Percentiles rank a stretch among this genome's conserved stretches.
These are phyloP conservation scores for Raffaelea ambrosiae DNA, from an alignment of 2,329 filamentous ascomycete genomes.

Conservation along the genomic window DNA sequence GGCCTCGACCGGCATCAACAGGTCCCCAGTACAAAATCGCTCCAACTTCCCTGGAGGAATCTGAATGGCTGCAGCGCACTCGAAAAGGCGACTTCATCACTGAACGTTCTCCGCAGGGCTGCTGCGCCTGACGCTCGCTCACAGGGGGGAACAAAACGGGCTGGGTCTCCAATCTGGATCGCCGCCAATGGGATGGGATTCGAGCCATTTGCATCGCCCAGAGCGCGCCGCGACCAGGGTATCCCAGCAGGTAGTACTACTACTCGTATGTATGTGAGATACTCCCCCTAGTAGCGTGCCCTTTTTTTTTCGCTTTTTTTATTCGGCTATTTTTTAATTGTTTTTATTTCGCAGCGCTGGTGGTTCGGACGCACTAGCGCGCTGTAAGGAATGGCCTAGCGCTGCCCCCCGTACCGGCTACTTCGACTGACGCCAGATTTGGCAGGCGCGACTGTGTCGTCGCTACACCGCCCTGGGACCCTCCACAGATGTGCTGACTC, in stretches of 20 bases:
- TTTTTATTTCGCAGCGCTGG: neutral
- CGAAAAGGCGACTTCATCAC: too few relatives aligned
- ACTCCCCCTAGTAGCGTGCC: neutral
- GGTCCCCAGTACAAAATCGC: too few relatives aligned
- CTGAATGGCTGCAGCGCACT: too few relatives aligned
- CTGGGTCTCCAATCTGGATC: slow-evolving; percentile 8
- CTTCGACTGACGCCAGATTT: neutral
- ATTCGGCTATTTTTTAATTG: neutral
- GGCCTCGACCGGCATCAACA: too few relatives aligned
- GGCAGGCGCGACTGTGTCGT: too few relatives aligned
- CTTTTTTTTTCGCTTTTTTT: neutral
- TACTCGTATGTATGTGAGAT: too few relatives aligned
- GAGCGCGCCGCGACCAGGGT: slow-evolving; percentile 2
- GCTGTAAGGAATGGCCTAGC: too few relatives aligned
- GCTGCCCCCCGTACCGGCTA: neutral
- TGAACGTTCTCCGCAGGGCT: too few relatives aligned
- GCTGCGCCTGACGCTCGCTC: too few relatives aligned
- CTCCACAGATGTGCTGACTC: too few relatives aligned
- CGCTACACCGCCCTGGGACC: too few relatives aligned
- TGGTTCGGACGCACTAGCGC: neutral
- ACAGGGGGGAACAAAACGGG: neutral
- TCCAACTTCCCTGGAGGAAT: too few relatives aligned
- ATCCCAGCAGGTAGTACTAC: neutral
- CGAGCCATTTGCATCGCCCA: neutral
- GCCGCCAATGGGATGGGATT: slow-evolving; percentile 7